A percentile compares a stretch with the other conserved stretches of the same genome.
These are phyloP conservation scores for Aspergillus fumigatus DNA, from an alignment of 2,329 filamentous ascomycete genomes.

Conservation along the genomic window DNA sequence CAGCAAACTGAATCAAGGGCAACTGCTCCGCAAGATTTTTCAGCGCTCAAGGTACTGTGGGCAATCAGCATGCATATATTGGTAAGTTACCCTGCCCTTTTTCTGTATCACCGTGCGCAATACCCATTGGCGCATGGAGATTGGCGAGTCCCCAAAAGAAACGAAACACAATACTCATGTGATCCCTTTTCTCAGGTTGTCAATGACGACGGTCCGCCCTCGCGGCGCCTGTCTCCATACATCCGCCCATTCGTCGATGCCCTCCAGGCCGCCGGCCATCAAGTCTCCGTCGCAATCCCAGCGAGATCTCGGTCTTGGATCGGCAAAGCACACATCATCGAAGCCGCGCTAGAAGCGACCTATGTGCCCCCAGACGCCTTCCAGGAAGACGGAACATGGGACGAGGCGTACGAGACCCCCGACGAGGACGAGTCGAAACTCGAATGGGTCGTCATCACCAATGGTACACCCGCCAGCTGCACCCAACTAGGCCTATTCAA, in stretches of 20 bases:
- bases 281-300: conserved; percentile 81
- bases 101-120: conserved; percentile 6
- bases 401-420: conserved; percentile 10
- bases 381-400: conserved; percentile 52
- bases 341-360: conserved; percentile 70
- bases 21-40: background rate
- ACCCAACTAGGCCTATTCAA: conserved; percentile 74
- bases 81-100: conserved; percentile 29
- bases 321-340: conserved; percentile 91
- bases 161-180: conserved; percentile 3
- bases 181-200: conserved; percentile 27
- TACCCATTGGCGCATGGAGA: background rate
- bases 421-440: conserved; percentile 48
- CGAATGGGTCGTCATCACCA: conserved; percentile 67
- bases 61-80: conserved; percentile 43
- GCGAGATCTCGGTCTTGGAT: conserved; percentile 91
- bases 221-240: conserved; percentile 67
- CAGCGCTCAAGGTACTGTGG: conserved; percentile 5
- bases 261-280: conserved; percentile 68
- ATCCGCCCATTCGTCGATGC: conserved; percentile 65
- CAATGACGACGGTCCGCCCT: conserved; percentile 75
- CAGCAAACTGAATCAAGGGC: background rate
- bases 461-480: conserved; percentile 72
- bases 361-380: conserved; percentile 66
- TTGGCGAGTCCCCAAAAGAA: background rate